These are phyloP conservation scores for Apiotrichum siamense DNA, from an alignment of 1,284 basidiomycete species.

Conservation along the genomic window DNA sequence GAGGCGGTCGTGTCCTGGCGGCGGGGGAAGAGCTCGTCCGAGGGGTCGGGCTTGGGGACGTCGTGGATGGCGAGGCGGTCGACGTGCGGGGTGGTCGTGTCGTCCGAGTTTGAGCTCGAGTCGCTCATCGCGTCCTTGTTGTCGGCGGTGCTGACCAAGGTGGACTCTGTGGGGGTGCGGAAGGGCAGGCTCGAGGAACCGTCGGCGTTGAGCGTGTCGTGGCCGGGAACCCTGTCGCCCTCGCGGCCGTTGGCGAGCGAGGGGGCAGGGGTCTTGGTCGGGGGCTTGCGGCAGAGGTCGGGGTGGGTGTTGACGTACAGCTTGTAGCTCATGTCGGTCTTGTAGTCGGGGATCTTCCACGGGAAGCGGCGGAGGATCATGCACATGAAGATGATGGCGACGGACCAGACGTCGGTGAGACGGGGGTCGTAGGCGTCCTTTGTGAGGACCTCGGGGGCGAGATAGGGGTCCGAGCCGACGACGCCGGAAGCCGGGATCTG, in stretches of 20 bases:
- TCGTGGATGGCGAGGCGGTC: constrained; percentile 25
- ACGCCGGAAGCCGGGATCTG: constrained; percentile 77
- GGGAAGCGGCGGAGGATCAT: constrained; percentile 98
- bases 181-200: constrained; percentile 40
- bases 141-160: constrained; percentile 28
- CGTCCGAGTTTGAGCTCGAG: constrained; percentile 19
- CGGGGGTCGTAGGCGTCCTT: constrained; percentile 83
- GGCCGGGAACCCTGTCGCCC: constrained; percentile 23
- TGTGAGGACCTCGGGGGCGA: constrained; percentile 91
- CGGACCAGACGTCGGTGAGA: constrained; percentile 97
- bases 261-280: constrained; percentile 39
- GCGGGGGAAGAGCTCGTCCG: constrained; percentile 63
- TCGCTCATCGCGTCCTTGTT: background rate
- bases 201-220: constrained; percentile 29
- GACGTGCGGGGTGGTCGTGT: constrained; percentile 17
- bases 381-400: constrained; percentile 98
- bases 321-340: constrained; percentile 84
- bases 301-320: constrained; percentile 90
- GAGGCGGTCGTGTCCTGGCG: constrained; percentile 65
- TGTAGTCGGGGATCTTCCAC: constrained; percentile 96
- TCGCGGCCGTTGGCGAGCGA: constrained; percentile 29
- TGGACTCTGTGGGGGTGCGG: constrained; percentile 29
- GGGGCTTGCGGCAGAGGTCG: constrained; percentile 59
- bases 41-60: constrained; percentile 51
- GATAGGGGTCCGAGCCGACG: constrained; percentile 96